Percentiles rank a stretch among this genome's conserved stretches.
phyloP scores from a whole-genome alignment of 176 grass and related monocot genomes.

The barley (Hordeum vulgare) region DNA sequence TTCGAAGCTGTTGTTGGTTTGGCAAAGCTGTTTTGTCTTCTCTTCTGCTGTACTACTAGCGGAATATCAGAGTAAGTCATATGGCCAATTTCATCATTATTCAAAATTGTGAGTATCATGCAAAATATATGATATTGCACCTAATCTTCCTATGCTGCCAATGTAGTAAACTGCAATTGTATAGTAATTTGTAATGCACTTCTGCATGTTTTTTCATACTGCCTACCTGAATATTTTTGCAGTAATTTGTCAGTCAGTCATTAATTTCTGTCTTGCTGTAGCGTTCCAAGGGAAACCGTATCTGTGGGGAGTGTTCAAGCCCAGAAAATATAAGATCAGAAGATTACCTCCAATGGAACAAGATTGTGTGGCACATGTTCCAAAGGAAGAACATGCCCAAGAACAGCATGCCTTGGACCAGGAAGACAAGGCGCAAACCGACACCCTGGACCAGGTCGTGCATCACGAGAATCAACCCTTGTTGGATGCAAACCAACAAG shows the following conservation, averaged over 20 bases:
- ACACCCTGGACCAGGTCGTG: no score
- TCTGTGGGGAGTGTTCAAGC: constrained; percentile 46
- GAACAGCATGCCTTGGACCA: constrained; percentile 7
- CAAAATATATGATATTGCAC: neutral
- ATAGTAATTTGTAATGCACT: neutral
- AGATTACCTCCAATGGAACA: neutral
- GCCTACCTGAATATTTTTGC: neutral
- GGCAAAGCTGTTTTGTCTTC: constrained; percentile 39
- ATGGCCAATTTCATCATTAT: constrained; percentile 9
- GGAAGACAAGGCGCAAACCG: neutral
- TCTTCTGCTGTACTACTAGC: constrained; percentile 43
- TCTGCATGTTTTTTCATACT: neutral
- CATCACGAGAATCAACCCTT: neutral
- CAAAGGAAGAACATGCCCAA: neutral
- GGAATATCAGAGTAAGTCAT: constrained; percentile 40
- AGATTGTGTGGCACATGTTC: neutral
- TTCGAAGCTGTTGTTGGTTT: constrained; percentile 40
- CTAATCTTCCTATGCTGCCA: neutral
- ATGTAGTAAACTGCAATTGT: constrained; percentile 7
- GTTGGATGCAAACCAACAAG: neutral
- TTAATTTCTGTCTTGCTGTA: constrained; percentile 15
- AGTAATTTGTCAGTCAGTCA: neutral
- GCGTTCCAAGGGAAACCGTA: constrained; percentile 39
- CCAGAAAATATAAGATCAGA: neutral
- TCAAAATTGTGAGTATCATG: no score